These are phyloP conservation scores for Porcisia hertigi DNA, from an alignment of 208 protist species.

Conservation along the genomic window DNA sequence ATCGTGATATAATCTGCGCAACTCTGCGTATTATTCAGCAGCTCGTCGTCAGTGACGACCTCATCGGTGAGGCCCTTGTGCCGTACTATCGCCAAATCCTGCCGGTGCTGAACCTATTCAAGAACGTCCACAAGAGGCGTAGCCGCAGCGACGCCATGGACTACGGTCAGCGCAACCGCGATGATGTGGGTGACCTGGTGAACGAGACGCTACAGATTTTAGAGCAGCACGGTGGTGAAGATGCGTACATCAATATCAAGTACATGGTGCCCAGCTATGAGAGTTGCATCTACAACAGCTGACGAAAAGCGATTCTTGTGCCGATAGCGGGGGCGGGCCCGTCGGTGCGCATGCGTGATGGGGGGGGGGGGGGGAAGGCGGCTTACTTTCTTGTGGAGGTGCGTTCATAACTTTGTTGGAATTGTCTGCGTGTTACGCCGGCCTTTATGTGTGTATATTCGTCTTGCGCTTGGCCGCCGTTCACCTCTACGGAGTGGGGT, in stretches of 20 bases:
- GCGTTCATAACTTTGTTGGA: background rate
- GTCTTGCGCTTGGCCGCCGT: background rate
- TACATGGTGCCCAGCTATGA: slow-evolving; percentile 96
- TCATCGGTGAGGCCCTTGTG: slow-evolving; percentile 98
- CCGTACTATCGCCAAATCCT: slow-evolving; percentile 99
- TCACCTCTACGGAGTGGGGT: background rate
- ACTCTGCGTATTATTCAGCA: slow-evolving; percentile 97
- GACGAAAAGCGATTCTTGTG: background rate
- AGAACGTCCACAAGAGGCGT: slow-evolving; percentile 91
- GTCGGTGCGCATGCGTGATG: background rate
- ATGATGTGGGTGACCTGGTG: slow-evolving; percentile 97
- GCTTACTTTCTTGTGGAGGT: background rate
- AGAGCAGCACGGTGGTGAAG: slow-evolving; percentile 92
- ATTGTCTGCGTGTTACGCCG: background rate
- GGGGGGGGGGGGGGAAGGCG: too few relatives aligned
- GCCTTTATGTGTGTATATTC: background rate
- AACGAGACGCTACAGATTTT: slow-evolving; percentile 97
- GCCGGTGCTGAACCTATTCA: slow-evolving; percentile 99
- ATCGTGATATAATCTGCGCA: slow-evolving; percentile 96
- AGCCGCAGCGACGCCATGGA: slow-evolving; percentile 95
- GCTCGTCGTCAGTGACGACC: slow-evolving; percentile 95
- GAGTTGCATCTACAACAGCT: slow-evolving; percentile 85
- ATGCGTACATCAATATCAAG: slow-evolving; percentile 96
- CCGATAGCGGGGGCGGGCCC: background rate
- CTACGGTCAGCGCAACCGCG: slow-evolving; percentile 96